Evolutionary conservation across 306 rosid species (phyloP), one percentile per base, ranked within the genome.

Genomic region (Senna tora): DNA sequence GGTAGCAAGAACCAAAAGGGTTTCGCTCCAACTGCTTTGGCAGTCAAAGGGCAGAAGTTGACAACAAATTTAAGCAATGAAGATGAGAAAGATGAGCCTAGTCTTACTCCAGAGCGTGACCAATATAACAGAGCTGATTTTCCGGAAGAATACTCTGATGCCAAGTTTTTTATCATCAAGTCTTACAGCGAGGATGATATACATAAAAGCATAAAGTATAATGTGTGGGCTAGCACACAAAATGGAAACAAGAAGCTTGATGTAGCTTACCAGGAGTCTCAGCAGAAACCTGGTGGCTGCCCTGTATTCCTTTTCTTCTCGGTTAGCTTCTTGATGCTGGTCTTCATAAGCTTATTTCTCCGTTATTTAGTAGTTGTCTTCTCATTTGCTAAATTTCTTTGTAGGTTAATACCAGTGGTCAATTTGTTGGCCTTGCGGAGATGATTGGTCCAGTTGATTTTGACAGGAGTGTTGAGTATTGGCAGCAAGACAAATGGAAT

Each of bases 401-500:
- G 33, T 71, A 93, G 98, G 98, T 93, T 65, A 93, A 93, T 76
- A 90, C 98, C 47, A 93, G 98, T 72, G 98, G 98, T 6, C 98
- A 93, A 61, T 93, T 93, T 72, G 97, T 93, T 45, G 98, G 98
- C 33, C 86, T 93, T 15, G 97, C 98, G 0, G 97, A 93, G 84
- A 93, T 93, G 98, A 38, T 80, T 19, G 98, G 98, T 7, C 90
- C 97, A 0, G 98, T 93, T 65, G 98, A 93, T 80, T 93, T 93
- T 56, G 83, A 90, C 74, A 90, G 83, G 81, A 93, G 81, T 71
- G 51, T 93, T 53, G 98, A 90, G 84, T 93, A 93, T 77, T 93
- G 98, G 98, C 98, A 93, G 65, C 98, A 93, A 69, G 98, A 93
- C 79, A 93, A 90, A 79, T 93, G 98, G 98, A 93, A 88, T 53